Percentiles rank a stretch among this genome's conserved stretches.
phyloP scores from a whole-genome alignment of 2,329 filamentous ascomycete genomes.

The Ceratocystis colombiana region DNA sequence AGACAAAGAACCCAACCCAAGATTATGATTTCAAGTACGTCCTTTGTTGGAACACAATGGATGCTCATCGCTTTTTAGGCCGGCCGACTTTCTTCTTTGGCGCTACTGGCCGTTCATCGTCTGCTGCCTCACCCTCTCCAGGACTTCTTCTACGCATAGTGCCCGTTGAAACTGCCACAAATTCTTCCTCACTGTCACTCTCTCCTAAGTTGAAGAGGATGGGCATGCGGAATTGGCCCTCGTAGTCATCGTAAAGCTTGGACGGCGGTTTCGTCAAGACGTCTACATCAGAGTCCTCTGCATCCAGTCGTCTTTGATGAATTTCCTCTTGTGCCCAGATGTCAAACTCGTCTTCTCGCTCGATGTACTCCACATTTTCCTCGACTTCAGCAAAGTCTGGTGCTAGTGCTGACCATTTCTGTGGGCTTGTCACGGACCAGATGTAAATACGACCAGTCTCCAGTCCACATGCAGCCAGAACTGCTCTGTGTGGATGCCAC shows the following conservation, averaged over 20 bases:
- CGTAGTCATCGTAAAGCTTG: constrained; percentile 50
- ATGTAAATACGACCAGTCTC: constrained; percentile 91
- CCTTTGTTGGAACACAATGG: not conserved
- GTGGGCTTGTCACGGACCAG: constrained; percentile 90
- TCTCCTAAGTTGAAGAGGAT: constrained; percentile 87
- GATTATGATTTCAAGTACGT: not conserved
- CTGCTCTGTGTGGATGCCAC: constrained; percentile 83
- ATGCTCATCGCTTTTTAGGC: constrained; percentile 35
- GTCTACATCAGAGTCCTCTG: constrained; percentile 89
- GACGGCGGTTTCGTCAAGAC: constrained; percentile 66
- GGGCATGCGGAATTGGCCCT: constrained; percentile 73
- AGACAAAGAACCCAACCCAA: not conserved
- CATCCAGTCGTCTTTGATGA: constrained; percentile 77
- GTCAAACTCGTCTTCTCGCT: constrained; percentile 94
- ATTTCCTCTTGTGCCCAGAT: constrained; percentile 93
- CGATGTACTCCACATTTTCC: constrained; percentile 94
- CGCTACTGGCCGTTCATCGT: constrained; percentile 34
- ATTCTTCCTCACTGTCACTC: constrained; percentile 91
- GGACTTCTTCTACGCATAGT: constrained; percentile 82
- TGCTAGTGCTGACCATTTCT: constrained; percentile 93
- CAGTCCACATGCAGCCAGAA: constrained; percentile 82
- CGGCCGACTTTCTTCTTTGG: constrained; percentile 39
- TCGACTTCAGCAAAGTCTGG: constrained; percentile 96
- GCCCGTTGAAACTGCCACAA: constrained; percentile 56
- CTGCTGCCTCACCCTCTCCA: constrained; percentile 57